phyloP scores from a whole-genome alignment of 257 asterid genomes.

The Solanum verrucosum region DNA sequence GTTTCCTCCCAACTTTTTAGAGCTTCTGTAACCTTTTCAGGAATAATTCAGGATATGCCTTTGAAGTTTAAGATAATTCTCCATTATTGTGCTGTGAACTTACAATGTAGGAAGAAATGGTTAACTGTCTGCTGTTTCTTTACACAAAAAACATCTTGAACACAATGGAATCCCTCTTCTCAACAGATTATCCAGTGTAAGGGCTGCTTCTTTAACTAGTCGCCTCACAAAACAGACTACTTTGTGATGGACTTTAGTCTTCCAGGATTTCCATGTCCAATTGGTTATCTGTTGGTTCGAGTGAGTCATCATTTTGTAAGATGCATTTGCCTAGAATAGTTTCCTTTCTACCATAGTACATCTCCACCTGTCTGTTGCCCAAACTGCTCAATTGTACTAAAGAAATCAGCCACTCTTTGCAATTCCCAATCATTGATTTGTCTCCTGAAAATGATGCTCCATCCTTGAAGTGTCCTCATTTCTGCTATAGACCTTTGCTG shows the following conservation, averaged over 20 bases:
- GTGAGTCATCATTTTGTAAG: not conserved
- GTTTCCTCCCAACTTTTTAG: not conserved
- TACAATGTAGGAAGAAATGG: not conserved
- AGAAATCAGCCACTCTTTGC: not conserved
- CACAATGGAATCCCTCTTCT: not conserved
- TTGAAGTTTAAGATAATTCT: not conserved
- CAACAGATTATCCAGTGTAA: not conserved
- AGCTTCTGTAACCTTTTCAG: not conserved
- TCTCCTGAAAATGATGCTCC: not conserved
- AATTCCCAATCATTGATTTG: not conserved
- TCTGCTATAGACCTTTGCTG: not conserved
- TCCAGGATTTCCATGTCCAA: not conserved
- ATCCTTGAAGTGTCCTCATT: not conserved
- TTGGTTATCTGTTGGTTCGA: not conserved
- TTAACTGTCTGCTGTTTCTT: not conserved
- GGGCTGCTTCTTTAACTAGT: not conserved
- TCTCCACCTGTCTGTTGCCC: not conserved
- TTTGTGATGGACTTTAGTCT: not conserved
- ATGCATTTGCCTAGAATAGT: not conserved
- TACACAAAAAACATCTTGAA: not conserved
- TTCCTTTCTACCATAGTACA: not conserved
- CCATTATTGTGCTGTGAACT: not conserved
- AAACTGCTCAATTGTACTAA: not conserved
- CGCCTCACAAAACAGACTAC: not conserved
- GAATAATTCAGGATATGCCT: not conserved